Base-by-base conservation (phyloP, 2,329 filamentous ascomycete species). In the Fusarium hostae region DNA sequence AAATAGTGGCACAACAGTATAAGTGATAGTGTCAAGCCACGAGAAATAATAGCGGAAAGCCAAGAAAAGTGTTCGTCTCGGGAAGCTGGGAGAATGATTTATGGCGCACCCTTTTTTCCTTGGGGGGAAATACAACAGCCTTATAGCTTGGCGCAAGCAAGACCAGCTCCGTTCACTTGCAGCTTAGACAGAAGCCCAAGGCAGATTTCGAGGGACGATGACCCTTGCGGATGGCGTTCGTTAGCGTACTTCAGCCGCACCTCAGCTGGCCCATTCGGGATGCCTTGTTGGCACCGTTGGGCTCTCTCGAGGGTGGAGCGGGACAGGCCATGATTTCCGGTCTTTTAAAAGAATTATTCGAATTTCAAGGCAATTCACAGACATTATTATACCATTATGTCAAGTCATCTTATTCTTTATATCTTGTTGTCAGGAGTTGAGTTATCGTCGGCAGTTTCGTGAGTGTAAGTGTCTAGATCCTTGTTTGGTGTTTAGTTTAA, bases 171-270 rank as follows among this genome's bases (percentile, higher is more conserved):
- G 13, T 26, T 57, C 32, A 39, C 54, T 40, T 24, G 6, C 22
- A 45, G 16, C 40, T 40, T 39, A 28, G 39, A 40, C n/a, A 66
- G 32, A 66, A 57, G 62, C 70, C 62, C 75, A 76, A 76, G 75
- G 75, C 75, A 76, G 75, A 76, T 71, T 73, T 48, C 30, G 52
- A 62, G 15, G 16, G 32, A 41, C 28, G 34, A 41, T 20, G 55
- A 55, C 54, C 59, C 71, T 67, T 72, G 64, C 59, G 50, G 58
- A 61, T 63, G 72, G 58, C 41, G 68, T 71, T 26, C 74, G 57
- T 67, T 76, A 76, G 74, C 63, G 74, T 51, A 54, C 51, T 47
- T 76, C 74, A 76, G 74, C 74, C 74, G 74, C 74, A 76, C 60
- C 50, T 60, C 56, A 44, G 58, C 51, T 65, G 20, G 50, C 63